Evolutionary conservation across 2,329 filamentous ascomycete genomes (phyloP).

Genomic region (Aspergillus sp.): DNA sequence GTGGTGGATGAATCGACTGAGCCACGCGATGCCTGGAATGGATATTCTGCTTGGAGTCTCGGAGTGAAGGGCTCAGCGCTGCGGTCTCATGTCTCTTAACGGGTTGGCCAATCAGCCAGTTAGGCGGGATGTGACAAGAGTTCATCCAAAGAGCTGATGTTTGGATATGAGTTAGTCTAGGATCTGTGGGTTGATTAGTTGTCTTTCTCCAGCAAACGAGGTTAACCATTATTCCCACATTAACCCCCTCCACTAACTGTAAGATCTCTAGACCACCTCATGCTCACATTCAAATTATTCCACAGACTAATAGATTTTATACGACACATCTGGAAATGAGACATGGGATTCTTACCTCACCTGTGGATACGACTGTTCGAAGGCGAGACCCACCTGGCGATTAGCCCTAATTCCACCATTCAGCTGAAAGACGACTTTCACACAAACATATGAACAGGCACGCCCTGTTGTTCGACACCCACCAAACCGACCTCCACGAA

Average conservation of each 20-base stretch:
- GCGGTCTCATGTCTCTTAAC: no score
- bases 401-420: not conserved
- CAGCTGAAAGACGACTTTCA: not conserved
- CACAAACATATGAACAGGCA: slow-evolving; percentile 41
- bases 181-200: no score
- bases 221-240: not conserved
- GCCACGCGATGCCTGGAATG: no score
- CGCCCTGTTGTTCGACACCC: slow-evolving; percentile 60
- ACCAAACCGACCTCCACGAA: slow-evolving; percentile 67
- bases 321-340: not conserved
- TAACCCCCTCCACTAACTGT: not conserved
- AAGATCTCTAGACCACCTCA: not conserved
- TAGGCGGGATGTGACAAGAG: not conserved
- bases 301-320: not conserved
- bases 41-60: no score
- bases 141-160: no score
- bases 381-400: not conserved
- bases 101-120: not conserved
- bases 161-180: no score
- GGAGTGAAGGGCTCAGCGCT: no score
- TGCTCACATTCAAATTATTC: not conserved
- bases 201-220: no score
- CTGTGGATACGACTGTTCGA: not conserved
- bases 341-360: not conserved
- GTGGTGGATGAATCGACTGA: no score